Evolutionary conservation across 2,329 filamentous ascomycete genomes (phyloP), one percentile per base, ranked within the genome.

Genomic region (Chaetomium sp.): DNA sequence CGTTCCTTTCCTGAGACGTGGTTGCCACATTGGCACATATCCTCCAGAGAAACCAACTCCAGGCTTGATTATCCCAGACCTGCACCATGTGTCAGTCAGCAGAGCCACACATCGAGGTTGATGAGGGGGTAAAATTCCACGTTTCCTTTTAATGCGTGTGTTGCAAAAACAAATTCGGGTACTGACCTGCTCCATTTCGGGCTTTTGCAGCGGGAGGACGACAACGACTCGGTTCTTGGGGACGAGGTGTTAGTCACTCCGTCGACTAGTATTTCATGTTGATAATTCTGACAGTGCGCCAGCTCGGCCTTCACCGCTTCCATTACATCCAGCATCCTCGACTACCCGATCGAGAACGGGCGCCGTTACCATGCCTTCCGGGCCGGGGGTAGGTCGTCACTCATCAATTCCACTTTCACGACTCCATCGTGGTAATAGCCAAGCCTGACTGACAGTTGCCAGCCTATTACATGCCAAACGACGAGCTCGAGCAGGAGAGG

Each of bases 401-500:
- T 23, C 16, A 29, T 23, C 16, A 29, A 35, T 27, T 42, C 12
- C 21, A 31, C 25, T 54, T 21, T 33, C 19, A 51, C 49, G 49
- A 27, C 49, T 27, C 0, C 38, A 19, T 8, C 19, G 45, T n/a
- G 10, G 45, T 21, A 21, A 47, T 8, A 12, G 7, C n/a, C 7
- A 47, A 10, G 23, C n/a, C 51, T 60, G 1, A 35, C 51, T 19
- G 29, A 42, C 21, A 51, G 5, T 12, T 31, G 10, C 12, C 33
- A 71, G 70, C 38, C 4, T 72, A 71, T 57, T 62, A 55, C 29
- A 55, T 65, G 7, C 75, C 75, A 0, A 76, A 76, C 9, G 74
- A 76, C 10, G 72, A 75, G 57, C 38, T 73, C 10, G 77, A 79
- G 21, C 72, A 76, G 59, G 74, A 78, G 25, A 75, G 78, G 0